Base-by-base conservation (phyloP, 1,284 basidiomycete species). In the Cryptococcus amylolentus region DNA sequence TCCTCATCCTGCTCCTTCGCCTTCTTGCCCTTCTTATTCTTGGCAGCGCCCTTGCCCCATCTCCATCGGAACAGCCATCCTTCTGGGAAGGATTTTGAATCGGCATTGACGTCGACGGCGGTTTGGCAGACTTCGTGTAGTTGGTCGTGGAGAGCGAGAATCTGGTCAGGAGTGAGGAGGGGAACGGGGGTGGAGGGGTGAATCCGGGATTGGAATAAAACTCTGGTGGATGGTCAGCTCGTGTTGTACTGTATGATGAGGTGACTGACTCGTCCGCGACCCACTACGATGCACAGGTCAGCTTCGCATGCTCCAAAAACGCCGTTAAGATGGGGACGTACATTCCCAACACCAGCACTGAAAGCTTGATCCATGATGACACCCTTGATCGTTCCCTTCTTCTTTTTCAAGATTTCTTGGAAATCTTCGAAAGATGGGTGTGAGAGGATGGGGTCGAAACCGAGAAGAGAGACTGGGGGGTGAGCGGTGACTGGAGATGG, bases 341-440 rank as follows among this genome's bases (percentile, higher is more conserved):
- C 68, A 71, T 91, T 92, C 1, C 89, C 89, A 4, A 92, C 83
- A 0, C 89, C 89, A 3, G 87, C 87, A 60, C 83, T 86, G 77
- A 89, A 89, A 0, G 85, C 83, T 71, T 91, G 89, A 73, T 92
- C 86, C 47, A 92, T 82, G 14, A 92, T 80, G 13, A 91, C 79
- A 1, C 87, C 85, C 66, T 91, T 92, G 62, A 89, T 83, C 0
- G 89, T 86, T 51, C 86, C 87, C 14, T 82, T 78, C 52, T 88
- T 82, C 63, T 83, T 86, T 12, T 71, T 65, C 9, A 89, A 77
- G 14, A 80, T 64, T 0, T 69, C 58, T 28, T 77, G 76, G 68
- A 90, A 89, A 31, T 84, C 80, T 2, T 82, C 81, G 0, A 86
- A 63, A 4, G 81, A 61, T 2, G 87, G 88, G 84, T 89, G 89